Base-by-base conservation (phyloP, 2,329 filamentous ascomycete genomes). In the Hymenoscyphus fructigenus region DNA sequence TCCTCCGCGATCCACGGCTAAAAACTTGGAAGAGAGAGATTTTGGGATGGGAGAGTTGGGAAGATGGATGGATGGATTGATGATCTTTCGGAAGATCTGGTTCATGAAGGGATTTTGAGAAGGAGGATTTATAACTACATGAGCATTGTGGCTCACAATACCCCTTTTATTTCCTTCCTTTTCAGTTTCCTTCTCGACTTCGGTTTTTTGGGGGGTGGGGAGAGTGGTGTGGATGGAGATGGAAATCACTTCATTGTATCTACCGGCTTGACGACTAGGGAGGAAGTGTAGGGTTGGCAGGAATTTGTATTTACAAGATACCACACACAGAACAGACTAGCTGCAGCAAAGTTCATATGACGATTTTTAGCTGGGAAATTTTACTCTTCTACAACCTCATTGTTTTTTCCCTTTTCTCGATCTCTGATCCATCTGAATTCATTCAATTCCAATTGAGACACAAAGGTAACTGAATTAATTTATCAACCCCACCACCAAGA, bases 21-120 rank as follows among this genome's bases (percentile, higher is more conserved):
- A 53, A 53, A 38, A 38, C 36, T 38, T 38, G 36, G 36, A 38
- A 38, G 47, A 53, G n/a, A 10, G n/a, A 26, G 47, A 14, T 26
- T 26, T 23, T 53, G 7, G 47, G 47, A 23, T 53, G 20, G 23
- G 47, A 23, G 47, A 38, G 12, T 38, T 38, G 3, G 36, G 36
- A 14, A 38, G 36, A 38, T 12, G 20, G 44, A 38, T 12, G 20
- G 44, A 47, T 47, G 44, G n/a, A 23, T 9, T n/a, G 44, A 23
- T 20, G 44, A 6, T 26, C 38, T 28, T 38, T 29, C 44, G 23
- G 38, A 59, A 28, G 36, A 29, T 44, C 41, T 34, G 34, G 47
- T 57, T 57, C 34, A 53, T 50, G 29, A 20, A 53, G 41, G n/a
- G 53, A 41, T 28, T 20, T 58, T 41, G 36, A 28, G 59, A 59